These are phyloP conservation scores for Mrakia hoshinonis DNA, from an alignment of 768 basidiomycete species.

Conservation along the genomic window DNA sequence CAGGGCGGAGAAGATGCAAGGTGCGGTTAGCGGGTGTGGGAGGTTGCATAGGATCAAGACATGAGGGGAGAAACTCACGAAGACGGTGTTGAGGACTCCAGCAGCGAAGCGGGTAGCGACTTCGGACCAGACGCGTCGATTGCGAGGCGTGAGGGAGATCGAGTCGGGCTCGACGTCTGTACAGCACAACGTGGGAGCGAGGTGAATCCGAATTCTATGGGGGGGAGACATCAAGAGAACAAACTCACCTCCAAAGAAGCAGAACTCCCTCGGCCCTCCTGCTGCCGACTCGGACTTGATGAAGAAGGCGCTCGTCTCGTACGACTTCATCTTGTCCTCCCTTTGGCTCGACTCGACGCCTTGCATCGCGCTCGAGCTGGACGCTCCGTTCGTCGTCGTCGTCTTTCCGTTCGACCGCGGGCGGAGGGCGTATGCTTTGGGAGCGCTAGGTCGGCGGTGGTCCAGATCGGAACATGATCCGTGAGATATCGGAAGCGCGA, in stretches of 20 bases:
- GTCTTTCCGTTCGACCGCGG: too few species aligned
- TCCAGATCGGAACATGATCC: neutral
- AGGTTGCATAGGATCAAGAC: too few species aligned
- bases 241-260: constrained; percentile 64
- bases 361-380: neutral
- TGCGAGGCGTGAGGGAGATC: constrained; percentile 54
- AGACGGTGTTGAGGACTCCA: constrained; percentile 61
- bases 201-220: constrained; percentile 16
- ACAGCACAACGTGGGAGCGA: constrained; percentile 24
- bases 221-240: constrained; percentile 13
- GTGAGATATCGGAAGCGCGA: constrained; percentile 24
- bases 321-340: constrained; percentile 35
- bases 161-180: constrained; percentile 35
- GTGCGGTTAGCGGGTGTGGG: neutral
- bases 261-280: constrained; percentile 50
- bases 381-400: too few species aligned
- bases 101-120: constrained; percentile 67
- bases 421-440: too few species aligned
- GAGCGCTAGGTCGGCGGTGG: neutral
- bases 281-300: constrained; percentile 49
- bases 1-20: neutral
- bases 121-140: constrained; percentile 64
- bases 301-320: constrained; percentile 79
- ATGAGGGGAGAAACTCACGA: constrained; percentile 49
- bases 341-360: neutral